Evolutionary conservation across 768 basidiomycete species (phyloP), one percentile per base, ranked within the genome.

Genomic region (Boletales sp.): DNA sequence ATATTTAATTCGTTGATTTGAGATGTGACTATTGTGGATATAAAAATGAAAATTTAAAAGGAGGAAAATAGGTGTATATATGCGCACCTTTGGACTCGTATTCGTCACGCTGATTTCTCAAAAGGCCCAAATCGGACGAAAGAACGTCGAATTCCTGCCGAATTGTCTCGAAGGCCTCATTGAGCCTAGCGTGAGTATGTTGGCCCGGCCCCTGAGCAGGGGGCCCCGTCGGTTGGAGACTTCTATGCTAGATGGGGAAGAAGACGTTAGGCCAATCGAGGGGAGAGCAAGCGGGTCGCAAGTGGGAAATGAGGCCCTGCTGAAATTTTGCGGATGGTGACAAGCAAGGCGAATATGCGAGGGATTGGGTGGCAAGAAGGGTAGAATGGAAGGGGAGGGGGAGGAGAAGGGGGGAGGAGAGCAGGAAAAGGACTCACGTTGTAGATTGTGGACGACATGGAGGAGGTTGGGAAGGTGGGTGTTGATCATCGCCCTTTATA

Each of bases 1-100:
- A 86, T 83, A 57, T 87, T 89, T 47, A 97, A 75, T 65, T 98
- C 95, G 65, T 84, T 87, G 54, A 97, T 84, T 69, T 98, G 95
- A 24, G 76, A 75, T 5, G 80, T 78, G 43, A 91, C 90, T 91
- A 64, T 1, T 21, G 21, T 21, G 21, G 19, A 24, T 43, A 10
- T 61, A 47, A 56, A 52, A 36, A 36, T 61, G 48, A 56, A 52
- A 36, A 36, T 46, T 44, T n/a, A 34, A 43, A 32, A 47, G 7
- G 21, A 40, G 47, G 27, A n/a, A 52, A 41, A 19, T 11, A 21
- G 8, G 15, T 40, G 38, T 36, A 40, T 40, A 29, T 21, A 21
- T 21, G 21, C 17, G 32, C 19, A 94, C 95, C 81, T 78, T 93
- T 94, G 7, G 74, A 75, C 70, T 97, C 94, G 64, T 84, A 89